Evolutionary conservation across 805 yeast species (phyloP), one percentile per base, ranked within the genome.

Genomic region (Cyberlindnera euphorbiiphila): DNA sequence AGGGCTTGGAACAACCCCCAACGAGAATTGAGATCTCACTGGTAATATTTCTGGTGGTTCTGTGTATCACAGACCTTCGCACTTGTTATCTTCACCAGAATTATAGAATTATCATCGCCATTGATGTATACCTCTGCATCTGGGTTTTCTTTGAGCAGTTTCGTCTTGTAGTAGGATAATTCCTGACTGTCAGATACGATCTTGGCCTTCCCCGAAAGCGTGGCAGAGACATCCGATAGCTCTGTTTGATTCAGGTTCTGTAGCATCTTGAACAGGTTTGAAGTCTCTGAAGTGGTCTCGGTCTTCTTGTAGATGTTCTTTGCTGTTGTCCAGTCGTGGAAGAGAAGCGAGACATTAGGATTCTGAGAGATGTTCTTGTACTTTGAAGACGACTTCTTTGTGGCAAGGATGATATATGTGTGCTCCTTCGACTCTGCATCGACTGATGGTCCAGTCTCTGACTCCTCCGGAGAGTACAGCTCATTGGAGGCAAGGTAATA

Each of bases 311-410:
- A 56, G n/a, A 62, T 57, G 26, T 64, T 60, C 51, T 71, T 70
- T 4, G 83, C 76, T 1, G 86, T 72, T 12, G 83, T 74, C 96
- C 96, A 89, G 53, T 91, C 98, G 57, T 91, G 98, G 29, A 91
- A 77, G 42, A 91, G 67, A 30, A 91, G 57, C 0, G 96, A 82
- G 6, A 91, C 96, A 28, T 75, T 71, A 8, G 91, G 88, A 56
- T 91, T 91, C 25, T 62, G 60, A 11, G 59, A 45, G 34, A 91
- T 74, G 61, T 91, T 89, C 24, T 69, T 61, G 59, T 72, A 85
- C 62, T 89, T 91, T 42, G 77, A 76, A 9, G 97, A 86, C 37
- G 72, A 62, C 41, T 71, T 74, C 2, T 80, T 79, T 1, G 95
- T 78, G 3, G 95, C 78, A 40, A 89, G 66, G 13, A 91, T 74